These are phyloP conservation scores for Tylopilus intermedius DNA, from an alignment of 768 basidiomycete genomes.

Conservation along the genomic window DNA sequence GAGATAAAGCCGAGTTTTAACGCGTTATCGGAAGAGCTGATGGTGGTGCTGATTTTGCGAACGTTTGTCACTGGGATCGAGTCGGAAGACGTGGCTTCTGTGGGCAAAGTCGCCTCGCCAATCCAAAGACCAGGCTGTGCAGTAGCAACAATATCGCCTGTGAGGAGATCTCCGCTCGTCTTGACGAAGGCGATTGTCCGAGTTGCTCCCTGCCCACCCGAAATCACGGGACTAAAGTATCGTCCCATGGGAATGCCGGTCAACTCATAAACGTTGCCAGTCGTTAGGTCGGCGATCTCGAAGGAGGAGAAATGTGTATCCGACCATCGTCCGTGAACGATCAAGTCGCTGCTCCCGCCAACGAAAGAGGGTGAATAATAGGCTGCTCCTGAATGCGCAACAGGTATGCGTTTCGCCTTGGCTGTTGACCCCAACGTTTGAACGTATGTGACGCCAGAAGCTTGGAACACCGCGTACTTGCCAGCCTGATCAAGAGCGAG, in stretches of 20 bases:
- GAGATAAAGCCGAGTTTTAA: constrained; percentile 55
- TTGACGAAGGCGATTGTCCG: constrained; percentile 62
- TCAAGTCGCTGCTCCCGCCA: constrained; percentile 35
- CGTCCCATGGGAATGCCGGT: constrained; percentile 58
- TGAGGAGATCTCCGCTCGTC: constrained; percentile 52
- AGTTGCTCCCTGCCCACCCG: constrained; percentile 34
- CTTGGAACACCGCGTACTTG: constrained; percentile 55
- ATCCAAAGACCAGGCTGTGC: constrained; percentile 60
- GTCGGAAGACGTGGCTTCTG: constrained; percentile 15
- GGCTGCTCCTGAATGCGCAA: constrained; percentile 40
- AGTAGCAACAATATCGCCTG: constrained; percentile 63
- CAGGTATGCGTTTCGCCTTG: constrained; percentile 40
- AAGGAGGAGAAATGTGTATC: constrained; percentile 57
- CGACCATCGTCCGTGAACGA: constrained; percentile 69
- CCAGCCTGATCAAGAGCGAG: constrained; percentile 54
- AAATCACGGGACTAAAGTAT: constrained; percentile 58
- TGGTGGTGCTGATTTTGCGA: constrained; percentile 47
- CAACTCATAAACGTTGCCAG: constrained; percentile 43
- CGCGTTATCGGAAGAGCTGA: constrained; percentile 37
- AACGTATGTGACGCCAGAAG: constrained; percentile 43
- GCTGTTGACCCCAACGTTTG: constrained; percentile 25
- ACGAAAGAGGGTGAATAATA: constrained; percentile 68
- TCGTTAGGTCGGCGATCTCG: constrained; percentile 54
- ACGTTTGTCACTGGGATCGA: constrained; percentile 43
- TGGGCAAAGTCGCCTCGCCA: constrained; percentile 52